Evolutionary conservation across 148 eudicot species (phyloP), one percentile per base, ranked within the genome.

Genomic region (Cornus controversa): DNA sequence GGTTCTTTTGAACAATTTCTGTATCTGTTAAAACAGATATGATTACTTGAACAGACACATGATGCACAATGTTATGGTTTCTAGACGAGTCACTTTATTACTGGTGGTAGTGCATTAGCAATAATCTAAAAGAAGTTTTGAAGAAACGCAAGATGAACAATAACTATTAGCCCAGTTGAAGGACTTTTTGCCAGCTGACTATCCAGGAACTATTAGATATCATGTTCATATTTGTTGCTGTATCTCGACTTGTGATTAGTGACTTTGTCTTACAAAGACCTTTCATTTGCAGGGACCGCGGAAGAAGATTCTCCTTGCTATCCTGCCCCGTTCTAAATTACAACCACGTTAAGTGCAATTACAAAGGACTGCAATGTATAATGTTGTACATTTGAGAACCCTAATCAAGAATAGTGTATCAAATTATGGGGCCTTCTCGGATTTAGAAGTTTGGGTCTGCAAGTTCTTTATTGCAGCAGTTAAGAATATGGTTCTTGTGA

Each of bases 291-390:
- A 81, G 84, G 87, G 87, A 36, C 87, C 87, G 42, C 81, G 84
- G 69, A 84, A 81, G 69, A 84, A 84, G 81, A 81, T 84, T 25
- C 58, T 84, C 9, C 80, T 81, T 66, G 84, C 84, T 28, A 45
- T 81, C 23, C 2, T 71, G 24, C 54, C 72, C 37, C 53, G 58
- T 8, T 26, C 76, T 45, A 76, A 26, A 71, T 6, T 40, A 4
- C 77, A 60, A 15, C 18, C 22, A 60, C 64, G 2, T n/a, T 54
- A 20, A 54, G 25, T 60, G 64, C 25, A 0, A 60, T 60, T 4
- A 18, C 6, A 9, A 7, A 40, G 45, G 45, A 40, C 10, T 6
- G 45, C 45, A 40, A 40, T 40, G 8, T 6, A 40, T 31, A 31
- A 31, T 31, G 34, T 31, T 31, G 0, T 9, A 40, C 45, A 40